These are phyloP conservation scores for Ramichloridium luteum DNA, from an alignment of 2,329 filamentous ascomycete genomes.

Conservation along the genomic window DNA sequence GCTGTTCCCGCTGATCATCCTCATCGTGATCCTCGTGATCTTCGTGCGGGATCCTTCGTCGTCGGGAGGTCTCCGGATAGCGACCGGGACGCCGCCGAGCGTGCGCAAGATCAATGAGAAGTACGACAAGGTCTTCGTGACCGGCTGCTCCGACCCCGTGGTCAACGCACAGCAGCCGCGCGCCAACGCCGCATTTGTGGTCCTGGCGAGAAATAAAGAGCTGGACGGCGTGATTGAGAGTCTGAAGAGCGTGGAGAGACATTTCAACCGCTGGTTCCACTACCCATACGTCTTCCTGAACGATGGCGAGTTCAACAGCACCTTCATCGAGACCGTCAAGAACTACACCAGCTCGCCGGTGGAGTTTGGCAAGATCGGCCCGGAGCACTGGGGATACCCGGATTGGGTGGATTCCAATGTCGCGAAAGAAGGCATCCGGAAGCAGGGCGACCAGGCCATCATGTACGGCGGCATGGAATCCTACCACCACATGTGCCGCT, in stretches of 20 bases:
- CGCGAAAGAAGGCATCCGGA: constrained; percentile 87
- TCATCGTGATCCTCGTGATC: constrained; percentile 80
- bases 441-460: constrained; percentile 92
- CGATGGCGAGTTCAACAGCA: constrained; percentile 90
- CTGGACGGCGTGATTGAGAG: constrained; percentile 92
- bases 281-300: constrained; percentile 98
- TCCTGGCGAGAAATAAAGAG: constrained; percentile 91
- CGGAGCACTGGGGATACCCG: constrained; percentile 89
- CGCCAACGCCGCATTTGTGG: constrained; percentile 91
- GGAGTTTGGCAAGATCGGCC: constrained; percentile 88
- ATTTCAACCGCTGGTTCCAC: constrained; percentile 98
- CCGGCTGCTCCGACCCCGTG: constrained; percentile 63
- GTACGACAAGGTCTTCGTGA: constrained; percentile 91
- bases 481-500: constrained; percentile 98
- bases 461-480: constrained; percentile 99
- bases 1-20: constrained; percentile 80
- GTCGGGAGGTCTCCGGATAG: constrained; percentile 71
- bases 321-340: constrained; percentile 74
- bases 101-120: constrained; percentile 93
- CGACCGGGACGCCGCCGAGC: constrained; percentile 72
- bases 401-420: constrained; percentile 93
- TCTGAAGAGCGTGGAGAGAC: constrained; percentile 91
- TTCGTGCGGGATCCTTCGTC: constrained; percentile 81
- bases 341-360: constrained; percentile 83
- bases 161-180: constrained; percentile 62